Evolutionary conservation across 2,329 filamentous ascomycete genomes (phyloP), one percentile per base, ranked within the genome.

Genomic region (Thelonectria blattea): DNA sequence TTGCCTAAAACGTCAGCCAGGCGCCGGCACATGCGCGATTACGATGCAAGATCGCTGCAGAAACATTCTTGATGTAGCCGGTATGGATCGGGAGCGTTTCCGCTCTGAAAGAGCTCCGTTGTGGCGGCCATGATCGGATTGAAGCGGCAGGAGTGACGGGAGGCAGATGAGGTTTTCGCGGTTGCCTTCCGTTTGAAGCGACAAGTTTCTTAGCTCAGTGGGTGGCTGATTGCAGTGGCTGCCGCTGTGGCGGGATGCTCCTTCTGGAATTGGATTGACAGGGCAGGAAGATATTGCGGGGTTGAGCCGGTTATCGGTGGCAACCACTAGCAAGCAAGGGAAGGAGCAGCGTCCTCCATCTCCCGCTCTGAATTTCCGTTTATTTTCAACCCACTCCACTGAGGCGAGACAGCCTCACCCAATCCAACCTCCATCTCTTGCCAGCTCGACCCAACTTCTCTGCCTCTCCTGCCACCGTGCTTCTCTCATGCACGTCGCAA

Each of bases 361-460:
- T 39, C 52, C 34, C 56, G 56, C 56, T 59, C 10, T 59, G 45
- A 43, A 50, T 37, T 59, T 52, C 56, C 56, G 18, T 18, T 45
- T 53, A 12, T 34, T n/a, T 45, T 53, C 7, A 9, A n/a, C n/a
- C 9, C 18, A 53, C 39, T 22, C 51, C 39, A n/a, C n/a, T n/a
- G n/a, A n/a, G n/a, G n/a, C n/a, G n/a, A n/a, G n/a, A n/a, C n/a
- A n/a, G 24, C 24, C 5, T 39, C 45, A 14, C 34, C 32, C 34
- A 11, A 12, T 34, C n/a, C 45, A 22, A n/a, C 24, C 18, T n/a
- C 27, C 14, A 9, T n/a, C 49, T 22, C 32, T 14, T 10, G 27
- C 27, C 27, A 30, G 22, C 6, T 6, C 5, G 27, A 30, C 8
- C 8, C 27, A 9, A 30, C 27, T n/a, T 12, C 46, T 7, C 15